Conservation (phyloP, 345 rosid species). For the Sapria himalayana region DNA sequence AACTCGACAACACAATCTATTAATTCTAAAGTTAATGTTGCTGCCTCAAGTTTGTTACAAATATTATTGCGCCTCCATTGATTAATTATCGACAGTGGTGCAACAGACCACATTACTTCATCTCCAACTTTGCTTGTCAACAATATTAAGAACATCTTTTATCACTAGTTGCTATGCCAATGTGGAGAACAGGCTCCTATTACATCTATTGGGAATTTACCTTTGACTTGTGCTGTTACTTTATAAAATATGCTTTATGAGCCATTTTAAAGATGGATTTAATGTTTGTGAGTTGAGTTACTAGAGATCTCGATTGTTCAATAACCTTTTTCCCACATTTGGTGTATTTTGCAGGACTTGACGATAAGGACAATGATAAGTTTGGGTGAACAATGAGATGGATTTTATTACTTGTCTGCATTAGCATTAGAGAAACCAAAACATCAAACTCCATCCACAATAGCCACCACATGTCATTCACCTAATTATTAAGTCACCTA, state of each 20-base stretch:
- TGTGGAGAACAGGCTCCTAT: no score
- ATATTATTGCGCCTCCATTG: no score
- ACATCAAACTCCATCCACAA: background rate
- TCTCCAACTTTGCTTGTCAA: no score
- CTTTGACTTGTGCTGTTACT: no score
- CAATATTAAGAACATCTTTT: no score
- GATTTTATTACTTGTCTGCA: background rate
- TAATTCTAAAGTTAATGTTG: background rate
- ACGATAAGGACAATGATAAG: background rate
- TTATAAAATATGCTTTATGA: background rate
- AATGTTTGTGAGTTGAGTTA: background rate
- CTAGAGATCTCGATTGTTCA: background rate
- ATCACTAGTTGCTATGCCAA: no score
- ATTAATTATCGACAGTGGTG: background rate
- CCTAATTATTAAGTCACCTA: no score
- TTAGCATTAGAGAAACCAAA: no score
- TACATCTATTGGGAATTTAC: no score
- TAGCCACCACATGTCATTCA: background rate
- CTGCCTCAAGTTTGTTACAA: background rate
- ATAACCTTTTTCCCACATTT: slow-evolving; percentile 1
- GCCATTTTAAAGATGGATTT: background rate
- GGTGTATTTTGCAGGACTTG: slow-evolving; percentile 2
- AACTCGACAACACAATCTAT: background rate
- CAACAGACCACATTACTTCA: no score
- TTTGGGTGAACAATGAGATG: slow-evolving; percentile 1